These are phyloP conservation scores for Phytopythium ostracodes DNA, from an alignment of 352 stramenopile genomes.

Conservation along the genomic window DNA sequence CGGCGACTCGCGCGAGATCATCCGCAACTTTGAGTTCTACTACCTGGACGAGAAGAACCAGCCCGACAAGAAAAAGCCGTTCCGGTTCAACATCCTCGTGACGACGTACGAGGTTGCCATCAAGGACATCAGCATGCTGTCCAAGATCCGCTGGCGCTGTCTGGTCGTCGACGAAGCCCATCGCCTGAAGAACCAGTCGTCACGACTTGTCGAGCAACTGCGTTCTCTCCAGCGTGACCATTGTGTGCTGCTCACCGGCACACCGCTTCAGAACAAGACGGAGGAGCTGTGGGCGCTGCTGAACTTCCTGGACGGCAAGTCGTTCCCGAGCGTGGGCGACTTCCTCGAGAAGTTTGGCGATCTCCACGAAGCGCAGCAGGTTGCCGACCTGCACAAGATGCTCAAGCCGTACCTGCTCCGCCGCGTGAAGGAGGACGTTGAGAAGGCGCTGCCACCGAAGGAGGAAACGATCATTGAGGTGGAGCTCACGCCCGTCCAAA, in stretches of 20 bases:
- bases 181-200: slow-evolving; percentile 86
- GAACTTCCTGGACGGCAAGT: slow-evolving; percentile 95
- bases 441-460: slow-evolving; percentile 86
- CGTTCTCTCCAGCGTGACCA: slow-evolving; percentile 75
- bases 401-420: slow-evolving; percentile 88
- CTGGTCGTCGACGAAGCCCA: slow-evolving; percentile 89
- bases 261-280: slow-evolving; percentile 96
- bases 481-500: slow-evolving; percentile 87
- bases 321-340: slow-evolving; percentile 90
- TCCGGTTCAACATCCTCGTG: slow-evolving; percentile 88
- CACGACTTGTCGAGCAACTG: slow-evolving; percentile 83
- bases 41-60: slow-evolving; percentile 63
- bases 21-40: slow-evolving; percentile 96
- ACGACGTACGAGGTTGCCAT: slow-evolving; percentile 91
- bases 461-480: slow-evolving; percentile 91
- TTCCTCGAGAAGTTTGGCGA: slow-evolving; percentile 94
- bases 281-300: slow-evolving; percentile 99
- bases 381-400: slow-evolving; percentile 89
- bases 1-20: slow-evolving; percentile 89
- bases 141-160: slow-evolving; percentile 92
- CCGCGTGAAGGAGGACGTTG: slow-evolving; percentile 88
- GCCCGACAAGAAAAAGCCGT: slow-evolving; percentile 80
- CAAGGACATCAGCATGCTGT: slow-evolving; percentile 90
- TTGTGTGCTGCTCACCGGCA: slow-evolving; percentile 84
- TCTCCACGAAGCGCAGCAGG: slow-evolving; percentile 81